Evolutionary conservation across 208 protist species (phyloP), one percentile per base, ranked within the genome.

Genomic region (Polymyxa betae): DNA sequence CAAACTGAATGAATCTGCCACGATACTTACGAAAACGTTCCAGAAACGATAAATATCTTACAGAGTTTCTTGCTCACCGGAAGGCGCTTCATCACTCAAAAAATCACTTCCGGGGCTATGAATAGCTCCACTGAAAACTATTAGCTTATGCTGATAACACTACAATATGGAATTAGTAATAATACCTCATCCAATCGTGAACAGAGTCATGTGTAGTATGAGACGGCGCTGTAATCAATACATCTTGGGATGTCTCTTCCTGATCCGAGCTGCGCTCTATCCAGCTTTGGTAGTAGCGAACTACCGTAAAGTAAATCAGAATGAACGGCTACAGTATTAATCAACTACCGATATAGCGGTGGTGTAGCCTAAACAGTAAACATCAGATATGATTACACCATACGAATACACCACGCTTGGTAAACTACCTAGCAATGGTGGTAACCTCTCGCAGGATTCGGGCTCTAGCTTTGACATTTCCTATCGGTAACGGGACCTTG

Each of bases 271-370:
- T 45, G 35, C 35, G 35, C 40, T 82, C 72, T 40, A 82, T 82
- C 72, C 72, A 82, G n/a, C 35, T 43, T 16, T 43, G n/a, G n/a
- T 82, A 82, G 35, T 82, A 82, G 10, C 72, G 5, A 5, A 82
- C 72, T 82, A 16, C 12, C 10, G 12, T 45, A 20, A 5, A 82
- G n/a, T 20, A 82, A 45, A 82, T 35, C 35, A 82, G 5, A 20
- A 5, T 35, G 72, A 82, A 5, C 49, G 24, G 49, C 49, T 24
- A 60, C 24, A 24, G 72, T 5, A 82, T 38, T 40, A n/a, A 12
- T 82, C 5, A 82, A 82, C 5, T 35, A 82, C 72, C 72, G 72
- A 82, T 82, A n/a, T 82, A 82, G 35, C 72, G 72, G 72, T 82
- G 72, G 35, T 82, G 72, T 38, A 82, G 72, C n/a, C 72, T 60